Conservation (phyloP, 305 asterid species). For the Solanum hybrid region DNA sequence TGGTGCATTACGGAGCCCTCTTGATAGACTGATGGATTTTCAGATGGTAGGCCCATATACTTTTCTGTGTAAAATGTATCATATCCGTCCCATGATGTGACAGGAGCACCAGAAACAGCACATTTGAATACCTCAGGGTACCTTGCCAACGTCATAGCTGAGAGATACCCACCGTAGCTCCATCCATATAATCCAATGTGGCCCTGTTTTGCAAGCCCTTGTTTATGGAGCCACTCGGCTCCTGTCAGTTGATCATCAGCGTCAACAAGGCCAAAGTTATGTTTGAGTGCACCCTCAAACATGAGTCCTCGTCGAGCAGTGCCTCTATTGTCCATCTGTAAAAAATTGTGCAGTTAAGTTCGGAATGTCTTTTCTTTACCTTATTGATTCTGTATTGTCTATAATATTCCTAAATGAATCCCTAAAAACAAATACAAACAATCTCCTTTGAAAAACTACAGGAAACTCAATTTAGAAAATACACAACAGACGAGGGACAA, state of each 20-base stretch:
- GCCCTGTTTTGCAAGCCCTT: slow-evolving; percentile 50
- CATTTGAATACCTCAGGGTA: slow-evolving; percentile 62
- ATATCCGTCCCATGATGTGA: slow-evolving; percentile 91
- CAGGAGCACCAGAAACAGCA: slow-evolving; percentile 91
- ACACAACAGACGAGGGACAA: not conserved
- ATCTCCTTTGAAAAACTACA: not conserved
- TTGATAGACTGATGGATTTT: slow-evolving; percentile 35
- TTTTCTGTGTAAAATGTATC: slow-evolving; percentile 84
- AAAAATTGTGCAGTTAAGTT: not conserved
- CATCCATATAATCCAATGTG: slow-evolving; percentile 80
- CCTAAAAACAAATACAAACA: not conserved
- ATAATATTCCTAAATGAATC: not conserved
- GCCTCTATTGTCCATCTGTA: slow-evolving; percentile 95
- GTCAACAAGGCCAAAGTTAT: slow-evolving; percentile 64
- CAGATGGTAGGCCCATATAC: slow-evolving; percentile 79
- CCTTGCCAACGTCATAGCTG: slow-evolving; percentile 62
- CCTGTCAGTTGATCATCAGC: slow-evolving; percentile 80
- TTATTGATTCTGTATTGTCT: not conserved
- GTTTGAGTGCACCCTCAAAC: slow-evolving; percentile 73
- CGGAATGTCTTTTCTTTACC: not conserved
- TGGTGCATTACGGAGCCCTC: slow-evolving; percentile 67
- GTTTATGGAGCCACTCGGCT: slow-evolving; percentile 70
- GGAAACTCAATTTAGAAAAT: not conserved
- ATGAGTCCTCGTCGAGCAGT: slow-evolving; percentile 81
- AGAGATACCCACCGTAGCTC: slow-evolving; percentile 95